Conservation (phyloP, 345 rosid species). For the Cardiospermum halicacabum region DNA sequence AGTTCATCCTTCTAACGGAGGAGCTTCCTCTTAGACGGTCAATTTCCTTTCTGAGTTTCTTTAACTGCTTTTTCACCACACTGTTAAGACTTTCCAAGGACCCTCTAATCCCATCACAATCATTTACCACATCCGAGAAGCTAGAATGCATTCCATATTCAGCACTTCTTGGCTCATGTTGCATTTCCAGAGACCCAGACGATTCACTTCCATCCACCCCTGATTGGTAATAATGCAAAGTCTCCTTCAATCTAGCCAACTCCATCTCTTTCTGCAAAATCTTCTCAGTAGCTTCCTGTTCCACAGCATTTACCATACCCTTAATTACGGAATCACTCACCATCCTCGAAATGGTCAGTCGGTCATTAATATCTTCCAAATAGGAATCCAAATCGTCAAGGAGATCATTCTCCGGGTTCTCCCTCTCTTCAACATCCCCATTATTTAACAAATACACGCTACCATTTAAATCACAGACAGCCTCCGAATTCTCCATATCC, state of each 20-base stretch:
- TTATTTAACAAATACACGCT: slow-evolving; percentile 15
- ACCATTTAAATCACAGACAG: slow-evolving; percentile 25
- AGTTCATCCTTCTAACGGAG: slow-evolving; percentile 27
- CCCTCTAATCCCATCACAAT: slow-evolving; percentile 23
- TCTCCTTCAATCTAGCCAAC: slow-evolving; percentile 46
- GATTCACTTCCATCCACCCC: slow-evolving; percentile 28
- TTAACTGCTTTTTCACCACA: slow-evolving; percentile 43
- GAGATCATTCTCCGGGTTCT: slow-evolving; percentile 36
- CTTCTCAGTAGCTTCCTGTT: slow-evolving; percentile 62
- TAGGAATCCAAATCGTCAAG: slow-evolving; percentile 60
- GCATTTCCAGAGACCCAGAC: slow-evolving; percentile 1
- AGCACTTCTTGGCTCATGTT: slow-evolving; percentile 6
- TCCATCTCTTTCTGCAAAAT: slow-evolving; percentile 62
- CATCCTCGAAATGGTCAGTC: slow-evolving; percentile 64
- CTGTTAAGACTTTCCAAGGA: slow-evolving; percentile 34
- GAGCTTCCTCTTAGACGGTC: slow-evolving; percentile 34
- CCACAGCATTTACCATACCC: slow-evolving; percentile 65
- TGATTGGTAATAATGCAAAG: slow-evolving; percentile 23
- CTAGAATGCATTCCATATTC: slow-evolving; percentile 9
- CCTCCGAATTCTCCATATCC: slow-evolving; percentile 31
- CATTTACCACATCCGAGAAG: slow-evolving; percentile 15
- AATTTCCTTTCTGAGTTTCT: slow-evolving; percentile 53
- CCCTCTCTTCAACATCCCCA: slow-evolving; percentile 34
- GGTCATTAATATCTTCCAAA: slow-evolving; percentile 48
- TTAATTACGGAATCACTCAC: slow-evolving; percentile 71